Evolutionary conservation across 257 asterid genomes (phyloP).

Genomic region (Primulina eburnea): DNA sequence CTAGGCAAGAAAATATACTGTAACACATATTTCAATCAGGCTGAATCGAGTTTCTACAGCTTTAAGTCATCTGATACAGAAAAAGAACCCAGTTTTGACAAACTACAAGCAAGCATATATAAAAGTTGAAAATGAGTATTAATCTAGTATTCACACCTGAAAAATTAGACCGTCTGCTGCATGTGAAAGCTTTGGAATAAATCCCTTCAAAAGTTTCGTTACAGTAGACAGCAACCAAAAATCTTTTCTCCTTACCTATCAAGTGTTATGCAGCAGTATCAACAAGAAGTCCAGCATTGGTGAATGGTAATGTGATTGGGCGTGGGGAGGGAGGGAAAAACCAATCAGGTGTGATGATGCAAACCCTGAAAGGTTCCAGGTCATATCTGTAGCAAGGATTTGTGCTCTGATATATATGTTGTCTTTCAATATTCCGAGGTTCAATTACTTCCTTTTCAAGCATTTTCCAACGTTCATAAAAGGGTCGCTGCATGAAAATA

Average conservation of each 20-base stretch:
- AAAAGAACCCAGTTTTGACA: neutral
- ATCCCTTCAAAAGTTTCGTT: conserved; percentile 72
- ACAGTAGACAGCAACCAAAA: conserved; percentile 97
- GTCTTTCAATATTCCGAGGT: conserved; percentile 77
- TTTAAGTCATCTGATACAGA: neutral
- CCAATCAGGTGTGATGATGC: conserved; percentile 27
- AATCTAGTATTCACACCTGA: conserved; percentile 53
- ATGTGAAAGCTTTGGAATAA: conserved; percentile 93
- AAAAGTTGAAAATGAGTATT: conserved; percentile 7
- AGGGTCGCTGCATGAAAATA: conserved; percentile 68
- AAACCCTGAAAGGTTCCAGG: conserved; percentile 92
- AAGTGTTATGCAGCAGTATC: conserved; percentile 29
- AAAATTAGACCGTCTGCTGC: conserved; percentile 96
- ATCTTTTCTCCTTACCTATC: conserved; percentile 92
- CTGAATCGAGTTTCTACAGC: neutral
- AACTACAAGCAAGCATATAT: neutral
- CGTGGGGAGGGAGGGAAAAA: neutral
- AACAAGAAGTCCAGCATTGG: conserved; percentile 25
- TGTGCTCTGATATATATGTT: conserved; percentile 54
- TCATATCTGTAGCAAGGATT: conserved; percentile 81
- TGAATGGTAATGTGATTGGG: neutral
- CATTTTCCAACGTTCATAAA: conserved; percentile 94
- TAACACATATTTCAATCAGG: neutral
- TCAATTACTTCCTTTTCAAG: conserved; percentile 90
- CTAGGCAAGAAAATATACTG: neutral